Evolutionary conservation across 2,329 filamentous ascomycete species (phyloP), one percentile per base, ranked within the genome.

Genomic region (Fusarium duplospermum): DNA sequence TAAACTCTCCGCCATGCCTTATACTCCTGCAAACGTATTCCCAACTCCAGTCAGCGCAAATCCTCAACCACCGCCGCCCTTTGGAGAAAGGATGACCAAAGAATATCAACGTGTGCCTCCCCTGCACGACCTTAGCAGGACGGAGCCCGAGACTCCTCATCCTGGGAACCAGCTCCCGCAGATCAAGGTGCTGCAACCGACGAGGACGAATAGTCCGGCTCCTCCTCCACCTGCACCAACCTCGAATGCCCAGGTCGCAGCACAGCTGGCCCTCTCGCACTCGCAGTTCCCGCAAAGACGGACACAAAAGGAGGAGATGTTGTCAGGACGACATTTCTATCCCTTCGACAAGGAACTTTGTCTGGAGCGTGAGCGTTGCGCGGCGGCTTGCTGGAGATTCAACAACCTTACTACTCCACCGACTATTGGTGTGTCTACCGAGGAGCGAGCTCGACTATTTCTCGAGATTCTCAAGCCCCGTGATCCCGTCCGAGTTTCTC

Each of bases 261-360:
- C 89, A n/a, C 88, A 90, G 77, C 82, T 90, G 40, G 87, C 90
- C 3, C 80, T 91, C 57, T 89, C 88, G 27, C 89, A 90, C 76
- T 83, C 87, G 9, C 87, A 88, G 69, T 88, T 87, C 67, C 83
- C 85, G 2, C 77, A 79, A 50, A 78, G 81, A 77, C 84, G 87
- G 69, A 93, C 91, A 2, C 94, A 98, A 80, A 96, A 96, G 82
- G 93, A 97, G 69, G 94, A 96, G 81, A 98, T 98, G 96, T 85
- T 97, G 18, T 87, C 88, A 35, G 94, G 94, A 14, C 89, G 93
- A 45, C 88, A 90, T n/a, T 98, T 94, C 82, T 92, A 91, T 70
- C 93, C 94, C 8, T 95, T 93, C 72, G 91, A 94, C 80, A 89
- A 91, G 69, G 92, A 94, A 77, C 88, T 99, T 6, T 89, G 93